Evolutionary conservation across 306 rosid genomes (phyloP).

Genomic region (Begonia peltatifolia): DNA sequence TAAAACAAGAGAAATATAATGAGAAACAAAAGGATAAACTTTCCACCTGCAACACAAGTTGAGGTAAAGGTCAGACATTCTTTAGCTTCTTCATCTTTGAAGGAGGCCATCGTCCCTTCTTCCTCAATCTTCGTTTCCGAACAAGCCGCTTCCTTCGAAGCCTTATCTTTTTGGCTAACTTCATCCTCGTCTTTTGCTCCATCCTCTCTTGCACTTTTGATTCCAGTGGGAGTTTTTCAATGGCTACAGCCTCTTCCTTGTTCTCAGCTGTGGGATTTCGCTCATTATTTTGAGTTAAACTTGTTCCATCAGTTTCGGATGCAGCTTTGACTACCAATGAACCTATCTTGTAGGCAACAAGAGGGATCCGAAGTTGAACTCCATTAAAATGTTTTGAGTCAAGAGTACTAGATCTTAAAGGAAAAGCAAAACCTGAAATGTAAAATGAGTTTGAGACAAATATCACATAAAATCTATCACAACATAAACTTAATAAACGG

Average conservation of each 20-base stretch:
- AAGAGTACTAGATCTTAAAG: slow-evolving; percentile 15
- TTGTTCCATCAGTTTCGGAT: slow-evolving; percentile 17
- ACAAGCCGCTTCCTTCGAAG: slow-evolving; percentile 70
- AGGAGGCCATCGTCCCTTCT: slow-evolving; percentile 97
- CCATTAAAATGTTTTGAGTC: slow-evolving; percentile 21
- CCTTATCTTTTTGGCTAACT: slow-evolving; percentile 75
- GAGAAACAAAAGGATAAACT: slow-evolving; percentile 11
- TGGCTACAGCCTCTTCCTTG: slow-evolving; percentile 29
- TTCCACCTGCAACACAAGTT: slow-evolving; percentile 24
- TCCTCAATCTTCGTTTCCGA: slow-evolving; percentile 56
- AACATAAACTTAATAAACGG: neutral
- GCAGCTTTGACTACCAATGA: slow-evolving; percentile 23
- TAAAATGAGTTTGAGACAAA: slow-evolving; percentile 1
- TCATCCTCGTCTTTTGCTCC: slow-evolving; percentile 65
- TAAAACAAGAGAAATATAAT: too few species aligned
- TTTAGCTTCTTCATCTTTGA: slow-evolving; percentile 84
- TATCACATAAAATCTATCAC: too few species aligned
- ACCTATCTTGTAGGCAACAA: neutral
- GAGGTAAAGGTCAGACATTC: slow-evolving; percentile 43
- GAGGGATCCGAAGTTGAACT: slow-evolving; percentile 21
- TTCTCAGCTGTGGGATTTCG: slow-evolving; percentile 17
- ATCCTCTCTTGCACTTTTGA: slow-evolving; percentile 63
- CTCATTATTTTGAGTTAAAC: slow-evolving; percentile 11
- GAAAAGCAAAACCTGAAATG: slow-evolving; percentile 32
- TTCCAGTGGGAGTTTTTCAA: slow-evolving; percentile 72